These are phyloP conservation scores for Leccinum variicolor DNA, from an alignment of 768 basidiomycete species.

Conservation along the genomic window DNA sequence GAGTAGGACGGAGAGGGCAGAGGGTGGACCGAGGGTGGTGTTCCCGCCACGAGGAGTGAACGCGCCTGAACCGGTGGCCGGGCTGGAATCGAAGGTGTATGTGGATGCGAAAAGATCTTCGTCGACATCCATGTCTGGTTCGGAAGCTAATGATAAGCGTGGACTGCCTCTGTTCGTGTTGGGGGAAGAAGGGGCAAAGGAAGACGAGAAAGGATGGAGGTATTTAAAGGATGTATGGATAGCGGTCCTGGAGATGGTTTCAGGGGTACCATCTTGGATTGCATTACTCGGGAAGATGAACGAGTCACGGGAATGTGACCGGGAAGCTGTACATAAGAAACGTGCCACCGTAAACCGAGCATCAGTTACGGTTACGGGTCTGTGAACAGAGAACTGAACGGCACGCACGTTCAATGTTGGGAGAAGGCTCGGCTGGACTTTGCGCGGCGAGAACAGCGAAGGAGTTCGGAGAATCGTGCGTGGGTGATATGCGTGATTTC, in stretches of 20 bases:
- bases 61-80: conserved; percentile 6
- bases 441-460: conserved; percentile 15
- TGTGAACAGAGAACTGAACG: conserved; percentile 1
- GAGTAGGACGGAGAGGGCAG: conserved; percentile 36
- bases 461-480: conserved; percentile 1
- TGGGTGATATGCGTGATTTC: not conserved
- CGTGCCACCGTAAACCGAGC: conserved; percentile 14
- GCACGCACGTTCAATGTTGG: conserved; percentile 21
- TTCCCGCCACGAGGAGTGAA: conserved; percentile 26
- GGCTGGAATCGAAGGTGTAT: conserved; percentile 25
- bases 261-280: conserved; percentile 24
- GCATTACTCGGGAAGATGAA: conserved; percentile 38
- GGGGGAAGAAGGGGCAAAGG: conserved; percentile 22
- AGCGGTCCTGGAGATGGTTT: conserved; percentile 16
- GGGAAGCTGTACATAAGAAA: conserved; percentile 17
- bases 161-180: conserved; percentile 24
- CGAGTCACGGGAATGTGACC: conserved; percentile 30
- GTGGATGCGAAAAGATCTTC: conserved; percentile 30
- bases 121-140: conserved; percentile 21
- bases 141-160: conserved; percentile 20
- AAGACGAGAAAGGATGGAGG: conserved; percentile 16
- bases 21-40: conserved; percentile 25
- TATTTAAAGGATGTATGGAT: conserved; percentile 17
- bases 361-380: conserved; percentile 10
- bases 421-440: conserved; percentile 15